These are phyloP conservation scores for Pleurotus tuber-regium DNA, from an alignment of 768 basidiomycete species.

Conservation along the genomic window DNA sequence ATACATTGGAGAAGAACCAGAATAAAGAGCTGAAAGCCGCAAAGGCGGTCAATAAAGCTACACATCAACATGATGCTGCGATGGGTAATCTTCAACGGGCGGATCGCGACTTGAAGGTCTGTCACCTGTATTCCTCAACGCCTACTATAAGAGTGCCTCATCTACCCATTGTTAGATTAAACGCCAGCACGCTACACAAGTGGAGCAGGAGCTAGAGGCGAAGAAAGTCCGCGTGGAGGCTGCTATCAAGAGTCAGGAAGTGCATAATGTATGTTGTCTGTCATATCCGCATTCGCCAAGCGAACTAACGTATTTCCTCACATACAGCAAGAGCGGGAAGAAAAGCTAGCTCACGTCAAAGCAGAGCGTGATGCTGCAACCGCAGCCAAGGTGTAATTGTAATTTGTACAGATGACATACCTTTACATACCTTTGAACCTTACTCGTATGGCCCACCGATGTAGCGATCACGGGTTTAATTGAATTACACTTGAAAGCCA, in stretches of 20 bases:
- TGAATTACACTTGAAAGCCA: too few species aligned
- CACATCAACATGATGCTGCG: background rate
- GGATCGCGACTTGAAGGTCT: conserved; percentile 4
- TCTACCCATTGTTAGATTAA: too few species aligned
- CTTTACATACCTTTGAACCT: background rate
- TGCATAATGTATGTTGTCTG: background rate
- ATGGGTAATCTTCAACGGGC: background rate
- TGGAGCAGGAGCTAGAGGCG: conserved; percentile 4
- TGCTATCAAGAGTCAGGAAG: conserved; percentile 1
- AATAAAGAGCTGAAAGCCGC: conserved; percentile 5
- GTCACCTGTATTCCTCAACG: too few species aligned
- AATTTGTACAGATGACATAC: background rate
- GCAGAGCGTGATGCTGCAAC: background rate
- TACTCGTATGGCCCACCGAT: too few species aligned
- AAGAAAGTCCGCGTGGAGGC: conserved; percentile 2
- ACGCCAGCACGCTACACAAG: background rate
- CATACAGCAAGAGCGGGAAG: conserved; percentile 2
- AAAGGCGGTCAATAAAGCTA: conserved; percentile 6
- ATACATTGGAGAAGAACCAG: background rate
- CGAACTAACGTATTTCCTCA: background rate
- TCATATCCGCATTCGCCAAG: background rate
- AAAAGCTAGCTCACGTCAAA: conserved; percentile 2
- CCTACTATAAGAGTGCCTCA: too few species aligned
- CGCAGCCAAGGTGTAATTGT: background rate
- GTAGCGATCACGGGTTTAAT: too few species aligned